phyloP scores from a whole-genome alignment of 2,329 filamentous ascomycete genomes.

The Endothia cerciana region DNA sequence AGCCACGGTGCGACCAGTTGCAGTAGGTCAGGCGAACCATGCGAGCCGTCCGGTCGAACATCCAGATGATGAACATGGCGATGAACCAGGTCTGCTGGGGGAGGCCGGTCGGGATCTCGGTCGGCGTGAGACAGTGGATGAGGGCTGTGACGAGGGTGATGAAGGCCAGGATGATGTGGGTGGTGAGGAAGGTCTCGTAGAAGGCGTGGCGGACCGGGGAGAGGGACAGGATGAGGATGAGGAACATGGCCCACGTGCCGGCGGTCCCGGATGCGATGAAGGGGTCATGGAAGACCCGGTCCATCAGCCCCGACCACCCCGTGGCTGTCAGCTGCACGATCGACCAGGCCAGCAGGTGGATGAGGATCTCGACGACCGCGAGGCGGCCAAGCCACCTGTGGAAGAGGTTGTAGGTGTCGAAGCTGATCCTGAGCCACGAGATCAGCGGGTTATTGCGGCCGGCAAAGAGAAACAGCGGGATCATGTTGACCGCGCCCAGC shows the following conservation, averaged over 20 bases:
- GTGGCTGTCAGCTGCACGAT: conserved; percentile 70
- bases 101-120: conserved; percentile 66
- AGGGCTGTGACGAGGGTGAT: conserved; percentile 72
- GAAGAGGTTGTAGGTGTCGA: conserved; percentile 93
- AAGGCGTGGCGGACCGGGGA: conserved; percentile 90
- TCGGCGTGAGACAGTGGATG: conserved; percentile 71
- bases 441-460: conserved; percentile 95
- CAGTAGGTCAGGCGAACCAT: conserved; percentile 66
- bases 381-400: conserved; percentile 84
- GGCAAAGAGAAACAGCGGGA: conserved; percentile 86
- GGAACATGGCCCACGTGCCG: conserved; percentile 62
- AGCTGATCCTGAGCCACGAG: conserved; percentile 78
- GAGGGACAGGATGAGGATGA: conserved; percentile 71
- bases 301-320: conserved; percentile 62
- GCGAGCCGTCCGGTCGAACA: conserved; percentile 68
- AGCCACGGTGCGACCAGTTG: conserved; percentile 64
- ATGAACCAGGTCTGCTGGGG: conserved; percentile 77
- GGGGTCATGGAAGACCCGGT: conserved; percentile 57
- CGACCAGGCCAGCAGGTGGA: conserved; percentile 75
- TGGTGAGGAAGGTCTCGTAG: conserved; percentile 93
- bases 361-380: conserved; percentile 68
- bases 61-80: conserved; percentile 77
- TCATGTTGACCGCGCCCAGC: conserved; percentile 85
- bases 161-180: conserved; percentile 78
- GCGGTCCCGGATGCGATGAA: conserved; percentile 71